phyloP scores from a whole-genome alignment of 768 basidiomycete species.

The Podaxis pistillaris region DNA sequence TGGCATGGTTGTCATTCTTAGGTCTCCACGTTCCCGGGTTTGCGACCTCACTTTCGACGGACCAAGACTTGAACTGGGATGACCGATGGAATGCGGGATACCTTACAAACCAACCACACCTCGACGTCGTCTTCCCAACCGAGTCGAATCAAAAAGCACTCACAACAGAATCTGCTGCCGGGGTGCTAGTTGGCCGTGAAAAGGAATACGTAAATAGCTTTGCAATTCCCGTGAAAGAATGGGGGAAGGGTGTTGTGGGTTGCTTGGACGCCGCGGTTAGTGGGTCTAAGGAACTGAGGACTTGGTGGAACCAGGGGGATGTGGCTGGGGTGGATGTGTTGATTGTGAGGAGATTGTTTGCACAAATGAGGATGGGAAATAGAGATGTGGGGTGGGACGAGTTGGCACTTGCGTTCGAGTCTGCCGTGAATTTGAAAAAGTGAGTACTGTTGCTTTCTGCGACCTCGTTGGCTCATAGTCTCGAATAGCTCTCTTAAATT shows the following conservation, averaged over 20 bases:
- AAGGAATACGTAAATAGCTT: constrained; percentile 58
- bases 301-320: constrained; percentile 46
- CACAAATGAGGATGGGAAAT: constrained; percentile 45
- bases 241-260: constrained; percentile 53
- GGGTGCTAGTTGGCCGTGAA: constrained; percentile 66
- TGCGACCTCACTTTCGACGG: constrained; percentile 34
- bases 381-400: constrained; percentile 65
- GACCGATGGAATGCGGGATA: constrained; percentile 64
- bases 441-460: constrained; percentile 24
- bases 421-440: constrained; percentile 57
- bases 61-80: constrained; percentile 45
- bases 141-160: constrained; percentile 28
- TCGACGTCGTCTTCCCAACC: constrained; percentile 55
- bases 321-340: constrained; percentile 45
- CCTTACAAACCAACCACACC: constrained; percentile 40
- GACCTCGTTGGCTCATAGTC: not conserved
- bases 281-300: constrained; percentile 27
- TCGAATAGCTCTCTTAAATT: constrained; percentile 59
- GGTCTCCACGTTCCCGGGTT: constrained; percentile 76
- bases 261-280: constrained; percentile 46
- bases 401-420: constrained; percentile 67
- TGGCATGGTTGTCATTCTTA: constrained; percentile 67
- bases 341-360: constrained; percentile 58
- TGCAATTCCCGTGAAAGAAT: constrained; percentile 61
- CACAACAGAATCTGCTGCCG: constrained; percentile 62